Evolutionary conservation across 805 yeast species (phyloP), one percentile per base, ranked within the genome.

Genomic region (Groenewaldozyma tartarivorans): DNA sequence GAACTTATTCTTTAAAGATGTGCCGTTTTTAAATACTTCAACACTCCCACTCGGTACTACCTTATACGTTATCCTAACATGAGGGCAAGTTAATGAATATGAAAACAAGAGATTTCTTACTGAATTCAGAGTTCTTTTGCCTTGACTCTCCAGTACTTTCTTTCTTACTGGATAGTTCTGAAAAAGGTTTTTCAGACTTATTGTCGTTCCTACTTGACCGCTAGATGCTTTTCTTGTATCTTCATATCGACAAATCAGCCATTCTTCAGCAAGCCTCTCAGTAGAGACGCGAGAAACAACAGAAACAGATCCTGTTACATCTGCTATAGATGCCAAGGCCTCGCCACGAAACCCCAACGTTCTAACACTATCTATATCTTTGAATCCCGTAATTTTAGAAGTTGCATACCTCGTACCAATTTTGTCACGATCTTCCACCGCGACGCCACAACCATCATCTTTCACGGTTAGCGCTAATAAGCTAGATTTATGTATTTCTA

Each of bases 381-480:
- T 53, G 15, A 66, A 44, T 1, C 40, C 35, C 1, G 36, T 22
- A 1, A 71, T 24, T 48, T 78, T 81, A 0, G 85, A 76, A 0
- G 86, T 78, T 38, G 57, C 58, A 50, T 71, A 62, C 13, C 65
- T 55, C 11, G 45, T 37, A 0, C 81, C 84, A 1, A 79, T 51
- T 2, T 46, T 27, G 1, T 48, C 55, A 36, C 81, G 48, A 33
- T 75, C 77, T 0, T 51, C 63, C 0, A 68, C 66, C 3, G 46
- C 38, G 2, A 86, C 72, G 0, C 95, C 95, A 1, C 11, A n/a
- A 0, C 95, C 95, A 56, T 86, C 64, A 57, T 86, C 95, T 1
- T 43, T 44, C 1, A 81, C 75, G 50, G 80, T 82, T 17, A 88
- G 61, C 0, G 75, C 66, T 26, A 77, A 85, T 11, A 79, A 47